phyloP scores from a whole-genome alignment of 1,284 basidiomycete species.

The Phellopilus nigrolimitatus region DNA sequence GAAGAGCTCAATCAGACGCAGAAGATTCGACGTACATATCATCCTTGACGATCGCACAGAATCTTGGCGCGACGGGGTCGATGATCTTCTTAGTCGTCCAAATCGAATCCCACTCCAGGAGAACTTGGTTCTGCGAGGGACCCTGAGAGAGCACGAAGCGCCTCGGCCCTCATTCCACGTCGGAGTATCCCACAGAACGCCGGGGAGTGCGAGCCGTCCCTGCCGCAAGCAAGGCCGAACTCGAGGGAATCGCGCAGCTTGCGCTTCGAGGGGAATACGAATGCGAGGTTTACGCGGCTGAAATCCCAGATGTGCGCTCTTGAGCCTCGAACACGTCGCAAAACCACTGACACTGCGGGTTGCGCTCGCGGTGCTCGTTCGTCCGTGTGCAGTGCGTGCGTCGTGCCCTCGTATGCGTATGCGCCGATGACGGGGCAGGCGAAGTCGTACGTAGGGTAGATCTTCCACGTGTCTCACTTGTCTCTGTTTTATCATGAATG shows the following conservation, averaged over 20 bases:
- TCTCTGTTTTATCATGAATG: too few species aligned
- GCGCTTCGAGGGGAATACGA: conserved; percentile 96
- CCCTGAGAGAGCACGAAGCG: conserved; percentile 93
- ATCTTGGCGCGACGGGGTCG: conserved; percentile 91
- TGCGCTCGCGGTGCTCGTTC: conserved; percentile 98
- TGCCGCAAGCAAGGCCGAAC: conserved; percentile 78
- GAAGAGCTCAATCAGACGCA: conserved; percentile 20
- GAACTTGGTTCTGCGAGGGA: conserved; percentile 90
- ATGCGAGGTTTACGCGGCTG: conserved; percentile 95
- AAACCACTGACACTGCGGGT: conserved; percentile 98
- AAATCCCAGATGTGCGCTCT: conserved; percentile 96
- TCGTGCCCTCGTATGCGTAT: too few species aligned
- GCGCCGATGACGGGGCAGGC: too few species aligned
- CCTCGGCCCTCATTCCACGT: conserved; percentile 96
- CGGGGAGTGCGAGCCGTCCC: conserved; percentile 99
- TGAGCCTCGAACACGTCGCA: conserved; percentile 74
- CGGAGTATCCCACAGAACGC: conserved; percentile 96
- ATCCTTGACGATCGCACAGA: conserved; percentile 79
- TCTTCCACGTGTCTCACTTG: too few species aligned
- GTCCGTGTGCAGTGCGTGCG: conserved; percentile 98
- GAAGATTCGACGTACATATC: conserved; percentile 41
- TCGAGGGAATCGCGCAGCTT: conserved; percentile 98
- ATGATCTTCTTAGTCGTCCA: conserved; percentile 97
- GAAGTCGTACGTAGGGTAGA: too few species aligned
- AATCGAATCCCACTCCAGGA: conserved; percentile 97